Evolutionary conservation across 2,329 filamentous ascomycete genomes (phyloP), one percentile per base, ranked within the genome.

Genomic region (Karstenula rhodostoma): DNA sequence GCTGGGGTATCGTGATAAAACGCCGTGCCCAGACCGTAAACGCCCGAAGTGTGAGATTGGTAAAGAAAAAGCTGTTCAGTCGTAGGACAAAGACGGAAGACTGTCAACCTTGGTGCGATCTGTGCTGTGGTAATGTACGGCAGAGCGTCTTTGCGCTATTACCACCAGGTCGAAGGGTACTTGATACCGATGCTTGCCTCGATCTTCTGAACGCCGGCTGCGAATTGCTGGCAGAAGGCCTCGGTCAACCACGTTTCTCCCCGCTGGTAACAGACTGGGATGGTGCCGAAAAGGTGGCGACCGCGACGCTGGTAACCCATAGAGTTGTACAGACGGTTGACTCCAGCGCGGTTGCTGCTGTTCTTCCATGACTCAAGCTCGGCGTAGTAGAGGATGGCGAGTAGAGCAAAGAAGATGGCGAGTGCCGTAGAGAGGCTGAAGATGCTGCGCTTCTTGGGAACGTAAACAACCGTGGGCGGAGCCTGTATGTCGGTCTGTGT

Each of bases 181-280:
- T 25, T 9, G n/a, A 55, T 35, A 33, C 52, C 52, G 29, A 22
- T 13, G 25, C 17, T 35, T 13, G 19, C 19, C 52, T 55, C 52
- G 19, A 35, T 3, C 7, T 43, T 42, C 19, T 46, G 12, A 29
- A 55, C 40, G n/a, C 42, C 52, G 7, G 29, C 25, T 35, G 42
- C 52, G n/a, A 32, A 55, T n/a, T 55, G 52, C 29, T 55, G 40
- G 29, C 52, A 55, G n/a, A 55, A n/a, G 2, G 25, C 27, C 42
- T 55, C 52, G 12, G 40, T 43, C n/a, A 47, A 5, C 27, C 27
- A 46, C 17, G 29, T 46, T 3, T 33, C n/a, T 17, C 42, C 40
- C 9, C 23, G 25, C 52, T 55, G 42, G 27, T 46, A 55, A 27
- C 52, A 55, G n/a, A 55, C 27, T 5, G 52, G 52, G n/a, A 55